Base-by-base conservation (phyloP, 2,329 filamentous ascomycete species). In the Drechslerella dactyloides region DNA sequence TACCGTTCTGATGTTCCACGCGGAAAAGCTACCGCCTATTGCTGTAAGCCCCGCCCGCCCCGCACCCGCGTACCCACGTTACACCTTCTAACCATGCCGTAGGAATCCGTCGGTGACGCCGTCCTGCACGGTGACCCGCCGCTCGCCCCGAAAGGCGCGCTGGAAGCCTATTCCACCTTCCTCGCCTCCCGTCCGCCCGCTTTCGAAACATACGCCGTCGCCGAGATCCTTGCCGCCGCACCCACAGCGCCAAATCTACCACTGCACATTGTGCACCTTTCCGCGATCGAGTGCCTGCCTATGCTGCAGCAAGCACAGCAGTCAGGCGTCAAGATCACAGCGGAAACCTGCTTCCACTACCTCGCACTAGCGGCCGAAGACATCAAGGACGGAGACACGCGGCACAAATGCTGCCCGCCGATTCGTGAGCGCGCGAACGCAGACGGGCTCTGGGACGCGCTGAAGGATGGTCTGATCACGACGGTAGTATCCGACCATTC, bases 1-100 rank as follows among this genome's bases (percentile, higher is more conserved):
- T 17, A 97, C 94, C 1, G 96, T 92, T 0, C 87, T 97, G 76
- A 97, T 99, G 93, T 99, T 99, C 82, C 94, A 99, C 78, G 94
- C 94, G 64, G 94, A 99, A 80, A 97, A 97, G 92, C 88, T 96
- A 11, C 92, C 93, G n/a, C 90, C 91, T 17, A 90, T 93, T 75
- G 82, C 90, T 55, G 72, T 74, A 51, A 58, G 61, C 35, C n/a
- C 44, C 44, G 5, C 17, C 19, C 4, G 15, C 17, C 1, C 2
- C n/a, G 11, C n/a, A n/a, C n/a, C n/a, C 5, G 8, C 27, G 19
- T 42, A 24, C 23, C 7, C 4, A 11, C 15, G 11, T 23, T 10
- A n/a, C 11, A 24, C 4, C 27, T 10, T 2, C 53, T 62, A 62
- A 66, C 24, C 27, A 21, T 11, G 21, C 52, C 24, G 10, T 19